Base-by-base conservation (phyloP, 2,329 filamentous ascomycete genomes). In the Neonectria sp. region DNA sequence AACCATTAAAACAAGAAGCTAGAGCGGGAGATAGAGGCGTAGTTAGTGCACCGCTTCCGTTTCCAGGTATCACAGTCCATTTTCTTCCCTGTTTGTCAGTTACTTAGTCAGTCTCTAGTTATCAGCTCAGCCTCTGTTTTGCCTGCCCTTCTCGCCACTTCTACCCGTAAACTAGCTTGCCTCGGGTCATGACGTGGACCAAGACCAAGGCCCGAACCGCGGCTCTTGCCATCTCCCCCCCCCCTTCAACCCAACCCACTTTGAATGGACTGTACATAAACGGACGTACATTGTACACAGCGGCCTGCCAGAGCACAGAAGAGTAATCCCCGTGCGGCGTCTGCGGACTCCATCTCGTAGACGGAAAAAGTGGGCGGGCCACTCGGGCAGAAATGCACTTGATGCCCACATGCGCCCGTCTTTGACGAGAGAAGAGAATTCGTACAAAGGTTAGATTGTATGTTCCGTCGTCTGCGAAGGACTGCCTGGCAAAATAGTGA, bases 181-280 rank as follows among this genome's bases (percentile, higher is more conserved):
- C 11, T 56, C 51, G 49, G 49, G 52, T 53, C 60, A 68, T 73
- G 71, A 74, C 74, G 74, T 76, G 72, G 74, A 68, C 61, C 37
- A 40, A 40, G 37, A 40, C 72, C 40, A 73, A 76, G 74, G 74
- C 71, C 72, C 74, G 74, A 72, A 74, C 74, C 74, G 74, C 70
- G 67, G 71, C 69, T 48, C 63, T 57, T 60, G 58, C 55, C 55
- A 62, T 60, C 29, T 60, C 21, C 21, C 21, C 21, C 21, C 21
- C 21, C 21, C 21, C 37, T 17, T 6, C 40, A 65, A 33, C 56
- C 56, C 40, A 65, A 33, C 56, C 56, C 56, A 60, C 62, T 55
- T 60, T 60, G 29, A 37, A 35, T 35, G 55, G 27, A 46, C 33
- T 55, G 40, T 48, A 33, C 15, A 33, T 6, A 55, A 25, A 31